These are phyloP conservation scores for Calonectria pseudoturangicola DNA, from an alignment of 2,329 filamentous ascomycete species.

Conservation along the genomic window DNA sequence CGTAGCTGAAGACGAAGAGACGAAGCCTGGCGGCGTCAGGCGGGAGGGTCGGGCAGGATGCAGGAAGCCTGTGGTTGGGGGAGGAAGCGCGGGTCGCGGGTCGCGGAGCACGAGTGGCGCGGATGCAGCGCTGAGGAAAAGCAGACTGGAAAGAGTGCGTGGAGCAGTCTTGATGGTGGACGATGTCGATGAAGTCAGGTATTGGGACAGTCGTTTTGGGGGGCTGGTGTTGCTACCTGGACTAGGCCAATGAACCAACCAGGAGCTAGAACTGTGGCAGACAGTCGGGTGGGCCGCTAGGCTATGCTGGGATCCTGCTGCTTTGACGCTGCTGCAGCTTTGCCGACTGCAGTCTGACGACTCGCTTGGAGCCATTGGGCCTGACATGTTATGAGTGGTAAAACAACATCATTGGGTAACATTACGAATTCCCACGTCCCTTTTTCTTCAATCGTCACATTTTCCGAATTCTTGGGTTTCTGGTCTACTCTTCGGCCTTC, in stretches of 20 bases:
- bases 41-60: conserved; percentile 36
- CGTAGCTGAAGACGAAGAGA: conserved; percentile 49
- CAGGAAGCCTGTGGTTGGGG: conserved; percentile 10
- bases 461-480: neutral
- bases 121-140: conserved; percentile 2
- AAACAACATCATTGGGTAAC: conserved; percentile 13
- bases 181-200: conserved; percentile 41
- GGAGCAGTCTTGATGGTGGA: conserved; percentile 28
- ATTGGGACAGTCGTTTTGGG: conserved; percentile 48
- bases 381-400: conserved; percentile 3
- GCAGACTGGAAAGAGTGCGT: neutral
- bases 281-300: conserved; percentile 40
- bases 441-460: neutral
- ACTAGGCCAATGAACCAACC: conserved; percentile 52
- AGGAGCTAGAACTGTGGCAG: conserved; percentile 43
- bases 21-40: conserved; percentile 42
- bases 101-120: conserved; percentile 15
- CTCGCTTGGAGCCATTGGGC: neutral
- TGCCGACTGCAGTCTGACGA: conserved; percentile 21
- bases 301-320: conserved; percentile 26
- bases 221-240: conserved; percentile 52
- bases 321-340: conserved; percentile 27
- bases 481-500: neutral
- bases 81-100: conserved; percentile 9
- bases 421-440: neutral